A percentile compares a stretch with the other conserved stretches of the same genome.
Conservation (phyloP, 192 early-diverging fungal species). For the Chytriomyces sp. region DNA sequence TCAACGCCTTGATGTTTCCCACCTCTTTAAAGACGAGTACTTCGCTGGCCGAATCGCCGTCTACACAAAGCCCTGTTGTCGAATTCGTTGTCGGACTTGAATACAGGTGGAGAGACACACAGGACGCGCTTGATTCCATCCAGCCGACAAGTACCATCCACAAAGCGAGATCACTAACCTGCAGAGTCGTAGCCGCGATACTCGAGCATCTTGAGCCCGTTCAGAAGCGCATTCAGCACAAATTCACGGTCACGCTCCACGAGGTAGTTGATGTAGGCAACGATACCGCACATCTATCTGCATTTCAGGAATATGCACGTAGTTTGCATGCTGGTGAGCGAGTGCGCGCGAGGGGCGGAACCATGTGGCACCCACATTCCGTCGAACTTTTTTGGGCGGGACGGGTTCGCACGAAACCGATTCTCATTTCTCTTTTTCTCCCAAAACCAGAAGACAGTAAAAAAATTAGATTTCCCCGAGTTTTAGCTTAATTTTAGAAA, state of each 20-base stretch:
- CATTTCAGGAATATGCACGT: too few relatives aligned
- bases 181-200: slow-evolving; percentile 68
- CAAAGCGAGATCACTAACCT: slow-evolving; percentile 38
- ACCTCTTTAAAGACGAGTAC: slow-evolving; percentile 53
- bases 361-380: too few relatives aligned
- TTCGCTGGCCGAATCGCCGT: slow-evolving; percentile 69
- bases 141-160: too few relatives aligned
- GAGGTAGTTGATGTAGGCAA: slow-evolving; percentile 54
- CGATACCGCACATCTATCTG: slow-evolving; percentile 63
- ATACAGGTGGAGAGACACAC: too few relatives aligned
- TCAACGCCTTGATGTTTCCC: slow-evolving; percentile 57
- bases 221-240: slow-evolving; percentile 56
- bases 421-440: too few relatives aligned
- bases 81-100: background rate
- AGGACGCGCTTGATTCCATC: too few relatives aligned
- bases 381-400: too few relatives aligned
- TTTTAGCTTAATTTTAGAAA: background rate
- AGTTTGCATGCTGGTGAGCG: too few relatives aligned
- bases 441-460: too few relatives aligned
- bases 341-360: too few relatives aligned
- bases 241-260: slow-evolving; percentile 61
- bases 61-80: slow-evolving; percentile 45
- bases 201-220: slow-evolving; percentile 61
- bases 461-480: too few relatives aligned
- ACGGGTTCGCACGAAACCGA: too few relatives aligned